These are phyloP conservation scores for Ramularia endophylla DNA, from an alignment of 2,329 filamentous ascomycete species.

Conservation along the genomic window DNA sequence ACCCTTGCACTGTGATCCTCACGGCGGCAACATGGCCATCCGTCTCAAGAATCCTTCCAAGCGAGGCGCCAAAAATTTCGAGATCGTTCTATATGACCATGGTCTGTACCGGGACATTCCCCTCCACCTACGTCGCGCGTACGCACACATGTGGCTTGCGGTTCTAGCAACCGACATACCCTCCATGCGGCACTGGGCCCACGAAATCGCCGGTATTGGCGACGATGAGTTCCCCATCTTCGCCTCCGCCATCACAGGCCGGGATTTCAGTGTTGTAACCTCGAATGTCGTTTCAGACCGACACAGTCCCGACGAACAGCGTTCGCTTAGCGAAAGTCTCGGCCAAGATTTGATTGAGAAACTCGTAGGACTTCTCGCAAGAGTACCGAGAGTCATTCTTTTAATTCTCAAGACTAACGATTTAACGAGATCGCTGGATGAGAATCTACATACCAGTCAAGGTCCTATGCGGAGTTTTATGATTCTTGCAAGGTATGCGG, in stretches of 20 bases:
- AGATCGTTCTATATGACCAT: constrained; percentile 94
- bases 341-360: constrained; percentile 76
- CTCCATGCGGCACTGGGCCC: constrained; percentile 80
- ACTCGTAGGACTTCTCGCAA: constrained; percentile 78
- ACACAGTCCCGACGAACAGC: constrained; percentile 71
- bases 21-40: constrained; percentile 93
- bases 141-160: constrained; percentile 96
- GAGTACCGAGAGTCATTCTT: constrained; percentile 86
- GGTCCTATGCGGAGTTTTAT: constrained; percentile 58
- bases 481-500: constrained; percentile 59
- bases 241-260: constrained; percentile 89
- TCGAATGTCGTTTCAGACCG: constrained; percentile 48
- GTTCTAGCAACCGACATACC: constrained; percentile 84
- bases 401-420: constrained; percentile 98
- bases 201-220: constrained; percentile 80
- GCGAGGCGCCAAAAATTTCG: constrained; percentile 67
- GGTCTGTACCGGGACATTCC: constrained; percentile 94
- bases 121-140: constrained; percentile 67
- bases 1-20: constrained; percentile 91
- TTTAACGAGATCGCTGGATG: constrained; percentile 85
- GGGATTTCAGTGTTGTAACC: constrained; percentile 75
- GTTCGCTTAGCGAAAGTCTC: constrained; percentile 75
- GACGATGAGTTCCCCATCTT: constrained; percentile 93
- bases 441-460: constrained; percentile 71
- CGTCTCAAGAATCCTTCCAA: constrained; percentile 60